A percentile compares a stretch with the other conserved stretches of the same genome.
Conservation (phyloP, 352 stramenopile species). For the Pythium aristosporum region DNA sequence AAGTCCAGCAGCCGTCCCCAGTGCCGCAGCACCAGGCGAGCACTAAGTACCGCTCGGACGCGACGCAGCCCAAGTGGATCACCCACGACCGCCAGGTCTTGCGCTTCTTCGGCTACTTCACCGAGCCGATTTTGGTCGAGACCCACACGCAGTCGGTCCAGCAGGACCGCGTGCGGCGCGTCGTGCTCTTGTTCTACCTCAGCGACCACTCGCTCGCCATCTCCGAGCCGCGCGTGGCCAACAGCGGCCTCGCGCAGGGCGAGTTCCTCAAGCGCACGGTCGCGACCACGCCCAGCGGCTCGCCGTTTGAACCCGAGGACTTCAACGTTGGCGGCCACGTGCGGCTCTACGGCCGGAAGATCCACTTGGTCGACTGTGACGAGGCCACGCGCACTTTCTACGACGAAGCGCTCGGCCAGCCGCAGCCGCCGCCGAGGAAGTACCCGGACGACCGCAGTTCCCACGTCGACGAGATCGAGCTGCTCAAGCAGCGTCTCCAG, state of each 20-base stretch:
- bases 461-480: conserved; percentile 50
- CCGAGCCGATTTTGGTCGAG: conserved; percentile 53
- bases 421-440: conserved; percentile 37
- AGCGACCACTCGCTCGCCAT: conserved; percentile 85
- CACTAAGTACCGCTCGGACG: conserved; percentile 48
- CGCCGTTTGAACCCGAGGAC: conserved; percentile 58
- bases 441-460: conserved; percentile 80
- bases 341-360: conserved; percentile 73
- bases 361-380: conserved; percentile 90
- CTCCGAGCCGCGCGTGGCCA: conserved; percentile 79
- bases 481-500: conserved; percentile 42
- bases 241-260: conserved; percentile 89
- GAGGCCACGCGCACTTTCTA: conserved; percentile 84
- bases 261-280: conserved; percentile 83
- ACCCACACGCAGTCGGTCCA: conserved; percentile 19
- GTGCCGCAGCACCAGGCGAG: conserved; percentile 20
- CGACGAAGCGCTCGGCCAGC: conserved; percentile 40
- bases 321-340: conserved; percentile 80
- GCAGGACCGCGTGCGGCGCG: conserved; percentile 41
- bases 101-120: conserved; percentile 90
- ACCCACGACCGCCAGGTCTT: conserved; percentile 82
- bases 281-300: conserved; percentile 36
- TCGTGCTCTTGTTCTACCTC: conserved; percentile 85
- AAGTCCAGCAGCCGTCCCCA: conserved; percentile 4
- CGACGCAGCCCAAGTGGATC: conserved; percentile 58